phyloP scores from a whole-genome alignment of 1,284 basidiomycete species.

The Cryptococcus floricola region DNA sequence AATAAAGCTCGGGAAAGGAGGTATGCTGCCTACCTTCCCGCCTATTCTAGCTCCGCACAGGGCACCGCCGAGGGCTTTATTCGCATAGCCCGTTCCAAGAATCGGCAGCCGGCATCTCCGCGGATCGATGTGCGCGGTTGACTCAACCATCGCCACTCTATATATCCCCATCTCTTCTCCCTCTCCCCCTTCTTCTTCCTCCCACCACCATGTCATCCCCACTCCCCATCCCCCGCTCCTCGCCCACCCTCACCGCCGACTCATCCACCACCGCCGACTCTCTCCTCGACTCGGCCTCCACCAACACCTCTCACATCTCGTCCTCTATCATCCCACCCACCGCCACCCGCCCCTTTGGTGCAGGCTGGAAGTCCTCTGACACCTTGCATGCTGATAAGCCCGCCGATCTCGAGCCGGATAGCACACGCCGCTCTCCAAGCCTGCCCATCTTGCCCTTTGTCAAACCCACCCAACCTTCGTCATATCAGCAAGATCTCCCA shows the following conservation, averaged over 20 bases:
- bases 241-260: slow-evolving; percentile 6
- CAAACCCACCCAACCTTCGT: too few species aligned
- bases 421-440: slow-evolving; percentile 8
- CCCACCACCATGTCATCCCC: slow-evolving; percentile 7
- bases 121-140: too few species aligned
- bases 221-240: slow-evolving; percentile 5
- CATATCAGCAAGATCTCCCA: slow-evolving; percentile 2
- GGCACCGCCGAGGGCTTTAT: too few species aligned
- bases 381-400: neutral
- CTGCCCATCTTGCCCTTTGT: neutral
- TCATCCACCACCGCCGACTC: neutral
- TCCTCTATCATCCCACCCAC: neutral
- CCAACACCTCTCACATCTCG: neutral
- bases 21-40: too few species aligned
- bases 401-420: neutral
- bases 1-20: too few species aligned
- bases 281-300: slow-evolving; percentile 1
- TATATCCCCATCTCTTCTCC: neutral
- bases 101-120: too few species aligned
- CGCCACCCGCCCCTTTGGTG: slow-evolving; percentile 13
- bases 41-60: too few species aligned
- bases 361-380: slow-evolving; percentile 15
- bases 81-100: too few species aligned
- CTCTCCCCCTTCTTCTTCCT: neutral
- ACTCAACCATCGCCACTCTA: neutral